These are phyloP conservation scores for Lasiodiplodia sp. DNA, from an alignment of 2,329 filamentous ascomycete species.

Conservation along the genomic window DNA sequence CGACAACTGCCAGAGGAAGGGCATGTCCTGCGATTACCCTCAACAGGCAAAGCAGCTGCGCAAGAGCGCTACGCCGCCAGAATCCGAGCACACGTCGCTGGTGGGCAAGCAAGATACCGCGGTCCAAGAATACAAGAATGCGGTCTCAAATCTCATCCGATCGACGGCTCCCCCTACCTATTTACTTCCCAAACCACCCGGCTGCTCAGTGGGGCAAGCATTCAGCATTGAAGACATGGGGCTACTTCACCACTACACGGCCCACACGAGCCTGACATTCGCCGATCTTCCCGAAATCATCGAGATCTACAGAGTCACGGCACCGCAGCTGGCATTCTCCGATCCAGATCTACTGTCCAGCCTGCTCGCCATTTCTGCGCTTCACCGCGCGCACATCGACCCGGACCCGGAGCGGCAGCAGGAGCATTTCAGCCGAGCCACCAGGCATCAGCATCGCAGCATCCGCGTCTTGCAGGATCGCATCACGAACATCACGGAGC, in stretches of 20 bases:
- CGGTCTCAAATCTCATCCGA: neutral
- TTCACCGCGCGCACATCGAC: neutral
- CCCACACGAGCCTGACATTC: neutral
- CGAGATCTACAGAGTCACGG: neutral
- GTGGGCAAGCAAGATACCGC: neutral
- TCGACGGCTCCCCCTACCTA: neutral
- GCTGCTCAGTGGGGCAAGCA: neutral
- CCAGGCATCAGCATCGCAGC: neutral
- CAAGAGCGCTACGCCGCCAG: no score
- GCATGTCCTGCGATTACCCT: constrained; percentile 1
- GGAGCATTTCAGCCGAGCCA: neutral
- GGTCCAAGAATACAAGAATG: neutral
- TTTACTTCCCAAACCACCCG: neutral
- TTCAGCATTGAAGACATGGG: constrained; percentile 6
- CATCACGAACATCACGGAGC: neutral
- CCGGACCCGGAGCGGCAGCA: neutral
- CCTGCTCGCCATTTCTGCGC: neutral
- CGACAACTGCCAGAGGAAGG: neutral
- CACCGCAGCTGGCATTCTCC: neutral
- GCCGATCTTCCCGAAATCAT: neutral
- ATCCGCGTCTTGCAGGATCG: neutral
- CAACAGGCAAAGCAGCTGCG: neutral
- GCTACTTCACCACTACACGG: neutral
- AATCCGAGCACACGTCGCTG: neutral
- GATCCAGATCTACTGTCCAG: neutral